Percentiles rank a stretch among this genome's conserved stretches.
Evolutionary conservation across 163 green algal species (phyloP).

Genomic region (Scenedesmus sp.): DNA sequence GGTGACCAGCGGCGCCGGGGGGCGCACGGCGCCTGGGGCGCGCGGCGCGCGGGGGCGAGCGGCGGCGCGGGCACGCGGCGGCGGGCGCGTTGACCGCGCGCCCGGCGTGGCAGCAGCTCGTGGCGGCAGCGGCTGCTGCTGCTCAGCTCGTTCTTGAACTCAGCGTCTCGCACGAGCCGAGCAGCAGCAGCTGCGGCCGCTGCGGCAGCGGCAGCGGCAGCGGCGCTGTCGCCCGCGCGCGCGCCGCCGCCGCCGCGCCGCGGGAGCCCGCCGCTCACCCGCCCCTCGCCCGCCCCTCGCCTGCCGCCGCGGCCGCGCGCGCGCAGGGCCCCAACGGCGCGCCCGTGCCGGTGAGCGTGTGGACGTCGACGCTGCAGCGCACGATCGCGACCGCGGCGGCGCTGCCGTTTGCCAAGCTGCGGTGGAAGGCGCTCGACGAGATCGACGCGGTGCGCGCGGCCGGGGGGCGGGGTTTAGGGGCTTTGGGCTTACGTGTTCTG

Average conservation of each 20-base stretch:
- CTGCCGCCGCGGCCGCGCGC: background rate
- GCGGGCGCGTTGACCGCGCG: no score
- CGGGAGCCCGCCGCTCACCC: background rate
- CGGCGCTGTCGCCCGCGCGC: slow-evolving; percentile 16
- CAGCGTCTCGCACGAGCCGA: no score
- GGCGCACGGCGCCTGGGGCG: background rate
- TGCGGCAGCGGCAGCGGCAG: background rate
- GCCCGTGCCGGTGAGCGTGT: slow-evolving; percentile 78
- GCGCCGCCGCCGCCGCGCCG: background rate
- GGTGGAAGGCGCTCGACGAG: slow-evolving; percentile 94
- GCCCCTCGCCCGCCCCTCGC: background rate
- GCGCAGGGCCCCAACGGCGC: slow-evolving; percentile 51
- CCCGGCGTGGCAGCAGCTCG: no score
- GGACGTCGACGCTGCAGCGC: slow-evolving; percentile 91
- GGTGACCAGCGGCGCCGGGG: background rate
- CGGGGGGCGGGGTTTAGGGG: no score
- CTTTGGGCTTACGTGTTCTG: no score
- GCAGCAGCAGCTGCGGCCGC: background rate
- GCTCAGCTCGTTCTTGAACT: no score
- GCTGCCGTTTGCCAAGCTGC: slow-evolving; percentile 77
- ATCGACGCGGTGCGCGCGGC: slow-evolving; percentile 79
- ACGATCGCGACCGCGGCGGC: slow-evolving; percentile 89
- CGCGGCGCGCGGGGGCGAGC: no score
- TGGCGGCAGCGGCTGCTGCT: no score
- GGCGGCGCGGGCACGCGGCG: no score